A percentile compares a stretch with the other conserved stretches of the same genome.
Conservation (phyloP, 805 yeast genomes). For the Sugiyamaella lignohabitans region DNA sequence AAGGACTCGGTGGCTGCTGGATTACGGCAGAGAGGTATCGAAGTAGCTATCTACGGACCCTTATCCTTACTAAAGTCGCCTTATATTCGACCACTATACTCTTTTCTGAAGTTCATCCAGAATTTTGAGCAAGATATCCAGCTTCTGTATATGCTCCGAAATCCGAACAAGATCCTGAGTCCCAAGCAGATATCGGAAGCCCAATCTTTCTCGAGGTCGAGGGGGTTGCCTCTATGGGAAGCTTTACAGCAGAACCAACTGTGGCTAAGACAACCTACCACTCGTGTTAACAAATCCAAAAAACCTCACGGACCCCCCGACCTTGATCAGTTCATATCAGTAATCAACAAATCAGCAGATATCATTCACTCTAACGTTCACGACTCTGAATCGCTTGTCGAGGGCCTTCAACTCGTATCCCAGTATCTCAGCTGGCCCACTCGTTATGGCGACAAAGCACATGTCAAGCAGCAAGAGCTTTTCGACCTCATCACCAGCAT, state of each 20-base stretch:
- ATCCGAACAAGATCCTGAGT: constrained; percentile 9
- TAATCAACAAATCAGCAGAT: not conserved
- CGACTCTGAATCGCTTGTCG: not conserved
- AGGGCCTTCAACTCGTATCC: not conserved
- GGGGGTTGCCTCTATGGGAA: constrained; percentile 13
- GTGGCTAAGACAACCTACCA: constrained; percentile 2
- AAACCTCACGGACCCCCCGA: not conserved
- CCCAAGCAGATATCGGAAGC: not conserved
- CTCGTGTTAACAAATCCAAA: not conserved
- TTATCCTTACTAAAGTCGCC: constrained; percentile 7
- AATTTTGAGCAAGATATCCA: constrained; percentile 10
- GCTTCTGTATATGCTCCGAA: constrained; percentile 10
- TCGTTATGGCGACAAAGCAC: not conserved
- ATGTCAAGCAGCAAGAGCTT: not conserved
- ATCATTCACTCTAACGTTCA: constrained; percentile 3
- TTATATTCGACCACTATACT: constrained; percentile 9
- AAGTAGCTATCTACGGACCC: constrained; percentile 7
- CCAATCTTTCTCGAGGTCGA: not conserved
- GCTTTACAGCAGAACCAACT: constrained; percentile 6
- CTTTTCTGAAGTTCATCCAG: constrained; percentile 15
- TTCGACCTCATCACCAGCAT: constrained; percentile 2
- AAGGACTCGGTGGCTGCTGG: constrained; percentile 46
- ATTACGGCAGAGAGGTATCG: constrained; percentile 3
- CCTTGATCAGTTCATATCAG: not conserved
- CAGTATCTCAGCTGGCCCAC: not conserved